phyloP scores from a whole-genome alignment of 371 early-diverging fungal species.

The Scutellospora calospora region DNA sequence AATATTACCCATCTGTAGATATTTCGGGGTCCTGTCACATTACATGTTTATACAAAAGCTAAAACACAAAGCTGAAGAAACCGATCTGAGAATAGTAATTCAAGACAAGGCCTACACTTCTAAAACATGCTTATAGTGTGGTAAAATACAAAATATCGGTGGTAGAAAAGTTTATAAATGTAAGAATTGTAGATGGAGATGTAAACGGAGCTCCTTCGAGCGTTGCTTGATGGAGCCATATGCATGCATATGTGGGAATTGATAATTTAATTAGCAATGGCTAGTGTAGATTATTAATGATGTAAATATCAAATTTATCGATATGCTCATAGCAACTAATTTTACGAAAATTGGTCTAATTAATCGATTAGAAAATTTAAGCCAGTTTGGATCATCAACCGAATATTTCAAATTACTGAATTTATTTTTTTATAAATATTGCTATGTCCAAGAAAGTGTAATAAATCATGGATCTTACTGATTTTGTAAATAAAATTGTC shows the following conservation, averaged over 20 bases:
- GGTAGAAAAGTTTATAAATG: not conserved
- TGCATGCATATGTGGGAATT: not conserved
- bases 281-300: not conserved
- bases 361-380: too few species aligned
- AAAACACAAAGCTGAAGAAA: not conserved
- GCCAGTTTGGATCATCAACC: too few species aligned
- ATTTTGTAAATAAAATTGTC: too few species aligned
- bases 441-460: too few species aligned
- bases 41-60: not conserved
- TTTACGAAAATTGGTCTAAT: too few species aligned
- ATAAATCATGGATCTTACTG: too few species aligned
- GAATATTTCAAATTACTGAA: too few species aligned
- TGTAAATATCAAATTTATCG: too few species aligned
- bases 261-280: not conserved
- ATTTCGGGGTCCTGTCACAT: too few species aligned
- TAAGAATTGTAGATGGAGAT: not conserved
- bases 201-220: constrained; percentile 19
- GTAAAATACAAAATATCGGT: constrained; percentile 6
- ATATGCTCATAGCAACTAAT: too few species aligned
- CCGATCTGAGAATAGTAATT: not conserved
- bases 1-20: too few species aligned
- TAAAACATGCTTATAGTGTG: not conserved
- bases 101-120: constrained; percentile 10
- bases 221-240: constrained; percentile 36
- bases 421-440: too few species aligned